Evolutionary conservation across 192 early-diverging fungal genomes (phyloP).

Genomic region (Podila epigama): DNA sequence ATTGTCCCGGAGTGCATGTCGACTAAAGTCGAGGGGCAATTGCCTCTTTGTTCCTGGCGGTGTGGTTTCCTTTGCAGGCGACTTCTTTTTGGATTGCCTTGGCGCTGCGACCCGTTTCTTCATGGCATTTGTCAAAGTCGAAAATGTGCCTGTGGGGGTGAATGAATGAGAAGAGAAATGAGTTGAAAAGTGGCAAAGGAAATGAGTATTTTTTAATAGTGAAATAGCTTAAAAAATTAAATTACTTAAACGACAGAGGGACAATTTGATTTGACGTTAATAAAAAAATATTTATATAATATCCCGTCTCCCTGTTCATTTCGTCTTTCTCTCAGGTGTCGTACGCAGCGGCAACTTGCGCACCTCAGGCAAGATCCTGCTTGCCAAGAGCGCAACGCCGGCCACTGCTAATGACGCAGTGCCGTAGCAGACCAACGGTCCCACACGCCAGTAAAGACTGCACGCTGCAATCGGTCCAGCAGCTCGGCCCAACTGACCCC

Average conservation of each 20-base stretch:
- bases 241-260: no score
- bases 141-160: neutral
- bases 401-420: slow-evolving; percentile 63
- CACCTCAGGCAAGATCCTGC: slow-evolving; percentile 42
- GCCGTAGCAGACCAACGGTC: slow-evolving; percentile 67
- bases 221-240: no score
- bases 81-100: neutral
- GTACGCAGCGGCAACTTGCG: slow-evolving; percentile 39
- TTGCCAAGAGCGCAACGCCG: slow-evolving; percentile 29
- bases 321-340: slow-evolving; percentile 2
- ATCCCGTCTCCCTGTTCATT: neutral
- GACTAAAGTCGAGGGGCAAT: slow-evolving; percentile 44
- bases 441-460: slow-evolving; percentile 84
- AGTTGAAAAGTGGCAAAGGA: neutral
- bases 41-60: slow-evolving; percentile 26
- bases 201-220: no score
- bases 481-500: slow-evolving; percentile 91
- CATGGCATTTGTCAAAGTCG: neutral
- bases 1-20: slow-evolving; percentile 26
- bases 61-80: neutral
- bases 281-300: no score
- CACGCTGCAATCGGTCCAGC: slow-evolving; percentile 90
- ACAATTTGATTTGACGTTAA: no score
- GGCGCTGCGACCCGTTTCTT: neutral
- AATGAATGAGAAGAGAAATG: neutral